A percentile compares a stretch with the other conserved stretches of the same genome.
Conservation (phyloP, 306 rosid species). For the Clitoria ternatea region DNA sequence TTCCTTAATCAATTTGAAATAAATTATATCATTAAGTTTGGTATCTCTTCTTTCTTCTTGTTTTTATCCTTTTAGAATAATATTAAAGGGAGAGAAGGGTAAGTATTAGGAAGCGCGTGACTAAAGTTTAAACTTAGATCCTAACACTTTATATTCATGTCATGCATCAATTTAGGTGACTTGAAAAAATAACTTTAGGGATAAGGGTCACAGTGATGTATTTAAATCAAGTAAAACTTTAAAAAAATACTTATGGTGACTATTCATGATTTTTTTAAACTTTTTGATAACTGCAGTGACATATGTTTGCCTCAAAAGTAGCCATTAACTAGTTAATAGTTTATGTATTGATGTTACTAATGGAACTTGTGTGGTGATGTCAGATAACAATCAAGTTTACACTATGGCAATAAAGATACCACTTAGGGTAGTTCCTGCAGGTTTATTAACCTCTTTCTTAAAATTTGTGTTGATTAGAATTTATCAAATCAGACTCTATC, state of each 20-base stretch:
- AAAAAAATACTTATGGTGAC: constrained; percentile 19
- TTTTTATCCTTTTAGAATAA: too few relatives aligned
- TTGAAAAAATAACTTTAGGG: too few relatives aligned
- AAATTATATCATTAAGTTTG: not conserved
- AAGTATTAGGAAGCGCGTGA: too few relatives aligned
- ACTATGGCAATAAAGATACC: constrained; percentile 82
- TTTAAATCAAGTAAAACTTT: too few relatives aligned
- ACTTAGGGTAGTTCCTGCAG: constrained; percentile 96
- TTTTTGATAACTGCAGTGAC: constrained; percentile 20
- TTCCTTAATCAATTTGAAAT: not conserved
- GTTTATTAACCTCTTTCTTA: constrained; percentile 28
- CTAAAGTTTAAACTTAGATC: too few relatives aligned
- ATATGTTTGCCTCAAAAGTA: not conserved
- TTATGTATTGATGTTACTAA: not conserved
- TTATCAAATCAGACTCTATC: not conserved
- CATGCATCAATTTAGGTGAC: too few relatives aligned
- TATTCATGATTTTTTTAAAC: too few relatives aligned
- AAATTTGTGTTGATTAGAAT: not conserved
- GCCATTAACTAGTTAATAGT: not conserved
- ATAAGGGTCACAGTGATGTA: too few relatives aligned
- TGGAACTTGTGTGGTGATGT: not conserved
- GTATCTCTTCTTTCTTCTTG: too few relatives aligned
- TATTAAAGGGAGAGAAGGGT: not conserved
- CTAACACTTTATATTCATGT: too few relatives aligned
- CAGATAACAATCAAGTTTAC: not conserved